Evolutionary conservation across 768 basidiomycete species (phyloP), one percentile per base, ranked within the genome.

Genomic region (Neoboletus brunneissimus): DNA sequence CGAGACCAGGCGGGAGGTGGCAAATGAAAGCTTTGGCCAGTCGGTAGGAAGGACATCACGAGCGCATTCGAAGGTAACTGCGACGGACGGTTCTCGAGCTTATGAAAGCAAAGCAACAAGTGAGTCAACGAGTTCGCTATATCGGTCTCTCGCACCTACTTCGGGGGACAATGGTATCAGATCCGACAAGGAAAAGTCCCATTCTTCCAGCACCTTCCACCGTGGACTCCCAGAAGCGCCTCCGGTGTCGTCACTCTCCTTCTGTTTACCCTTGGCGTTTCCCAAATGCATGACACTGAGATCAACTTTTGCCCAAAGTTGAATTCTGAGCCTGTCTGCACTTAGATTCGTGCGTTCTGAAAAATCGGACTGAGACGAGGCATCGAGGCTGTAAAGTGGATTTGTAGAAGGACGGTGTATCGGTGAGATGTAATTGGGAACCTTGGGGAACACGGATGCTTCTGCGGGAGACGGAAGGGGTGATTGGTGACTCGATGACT

Each of bases 391-490:
- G 63, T 93, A 96, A 23, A 76, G 71, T 1, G 94, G 94, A 68
- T 93, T 90, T 1, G 88, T 94, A 1, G 94, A 95, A 5, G 92
- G 88, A 23, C 76, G 79, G 67, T 94, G 93, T 48, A 91, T 78
- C 0, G 83, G 79, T 2, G 94, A 96, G 47, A 93, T 79, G 69
- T 86, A 94, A 65, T 89, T 81, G 3, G 89, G 84, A 11, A 72
- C 66, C 42, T 61, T 54, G 12, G 60, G 64, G 37, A 60, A 62
- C 16, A 48, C 43, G 49, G 40, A 48, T 34, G 53, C 47, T 50
- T 57, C 56, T 25, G 59, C 10, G 25, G 65, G 55, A 25, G 63
- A 61, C 25, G 59, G 52, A 43, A 64, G 66, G 5, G 70, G 55
- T 3, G 62, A 56, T 22, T 64, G 68, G 20, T 71, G 66, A 54